Conservation (phyloP, 805 yeast species). For the Candida ponderosae region DNA sequence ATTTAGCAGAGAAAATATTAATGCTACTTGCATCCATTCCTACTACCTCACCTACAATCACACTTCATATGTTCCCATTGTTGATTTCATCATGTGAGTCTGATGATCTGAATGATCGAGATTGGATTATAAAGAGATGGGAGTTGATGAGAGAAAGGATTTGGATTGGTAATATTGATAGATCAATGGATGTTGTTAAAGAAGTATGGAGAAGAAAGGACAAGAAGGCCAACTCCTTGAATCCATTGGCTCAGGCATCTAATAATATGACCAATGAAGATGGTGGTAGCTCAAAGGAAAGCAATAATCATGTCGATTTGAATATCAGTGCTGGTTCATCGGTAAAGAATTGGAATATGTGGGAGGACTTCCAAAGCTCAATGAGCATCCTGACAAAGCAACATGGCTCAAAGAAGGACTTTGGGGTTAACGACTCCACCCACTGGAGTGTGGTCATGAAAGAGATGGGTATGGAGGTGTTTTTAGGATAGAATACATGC, state of each 20-base stretch:
- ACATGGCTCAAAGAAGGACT: constrained; percentile 16
- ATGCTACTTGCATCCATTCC: constrained; percentile 59
- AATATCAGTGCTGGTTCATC: constrained; percentile 1
- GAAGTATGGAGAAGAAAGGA: constrained; percentile 68
- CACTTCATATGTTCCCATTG: constrained; percentile 59
- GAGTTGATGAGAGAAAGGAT: constrained; percentile 38
- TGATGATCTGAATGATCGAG: constrained; percentile 45
- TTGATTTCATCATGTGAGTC: constrained; percentile 64
- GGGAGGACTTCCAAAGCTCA: neutral
- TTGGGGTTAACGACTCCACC: constrained; percentile 39
- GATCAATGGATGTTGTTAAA: constrained; percentile 59
- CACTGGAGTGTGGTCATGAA: constrained; percentile 69
- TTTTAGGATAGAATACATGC: too few relatives aligned
- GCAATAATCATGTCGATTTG: constrained; percentile 9
- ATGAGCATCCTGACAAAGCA: neutral
- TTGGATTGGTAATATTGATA: constrained; percentile 61
- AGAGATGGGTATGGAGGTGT: constrained; percentile 73
- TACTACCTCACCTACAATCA: constrained; percentile 43
- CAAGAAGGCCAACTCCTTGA: constrained; percentile 6
- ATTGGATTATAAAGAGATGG: constrained; percentile 58
- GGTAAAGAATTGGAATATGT: neutral
- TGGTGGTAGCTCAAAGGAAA: neutral
- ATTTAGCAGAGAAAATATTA: constrained; percentile 51
- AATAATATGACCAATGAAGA: neutral
- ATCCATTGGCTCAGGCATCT: neutral